Evolutionary conservation across 768 basidiomycete genomes (phyloP), one percentile per base, ranked within the genome.

Genomic region (Gyrodon lividus): DNA sequence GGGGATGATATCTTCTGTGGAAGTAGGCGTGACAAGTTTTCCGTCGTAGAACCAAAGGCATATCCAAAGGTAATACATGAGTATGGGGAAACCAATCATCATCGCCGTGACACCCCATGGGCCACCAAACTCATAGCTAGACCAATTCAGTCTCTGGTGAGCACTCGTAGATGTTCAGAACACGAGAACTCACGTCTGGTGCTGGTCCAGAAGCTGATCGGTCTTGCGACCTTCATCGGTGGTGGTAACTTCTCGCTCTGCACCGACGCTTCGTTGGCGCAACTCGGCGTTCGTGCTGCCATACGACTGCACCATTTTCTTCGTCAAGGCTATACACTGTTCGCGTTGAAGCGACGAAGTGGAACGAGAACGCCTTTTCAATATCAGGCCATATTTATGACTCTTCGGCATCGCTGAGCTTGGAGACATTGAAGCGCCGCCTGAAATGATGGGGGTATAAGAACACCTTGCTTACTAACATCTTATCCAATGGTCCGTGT

Each of bases 11-110:
- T 91, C 89, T 23, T 81, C 82, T 24, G 80, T 52, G 7, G 88
- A 88, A 13, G 70, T 71, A 1, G 93, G 94, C 56, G 77, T 69
- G 7, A 87, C 81, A 31, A 94, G 74, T 57, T 80, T 79, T 37
- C 97, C 97, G 58, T 97, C 88, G 65, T 98, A 94, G 70, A 95
- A 96, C 84, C 88, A 92, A 31, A 98, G 80, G 65, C 97, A 99
- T 52, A 92, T 92, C 92, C 93, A 98, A 56, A 98, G 81, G 74
- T 98, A 99, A 70, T 97, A 99, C 94, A 99, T 98, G 55, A 98
- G 78, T 22, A 87, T 69, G 0, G 97, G 97, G 66, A 99, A 99
- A 42, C 89, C 86, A 17, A 85, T 77, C 89, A 99, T 98, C 73
- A 99, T 98, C 12, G 87, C 89, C 10, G 83, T 69, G 23, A 95